Conservation (phyloP, 805 yeast genomes). For the Teunomyces atbi region DNA sequence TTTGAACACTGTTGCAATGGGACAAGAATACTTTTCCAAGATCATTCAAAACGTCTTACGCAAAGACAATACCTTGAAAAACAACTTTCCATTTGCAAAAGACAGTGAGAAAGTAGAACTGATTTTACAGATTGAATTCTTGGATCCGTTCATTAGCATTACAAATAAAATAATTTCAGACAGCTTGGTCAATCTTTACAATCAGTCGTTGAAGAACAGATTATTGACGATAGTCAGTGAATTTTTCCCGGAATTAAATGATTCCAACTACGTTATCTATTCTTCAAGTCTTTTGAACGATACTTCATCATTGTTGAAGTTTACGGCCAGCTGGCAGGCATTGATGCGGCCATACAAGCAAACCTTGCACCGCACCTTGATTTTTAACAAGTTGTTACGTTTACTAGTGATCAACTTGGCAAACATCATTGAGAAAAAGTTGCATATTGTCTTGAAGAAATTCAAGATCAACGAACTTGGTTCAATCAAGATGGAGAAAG, state of each 20-base stretch:
- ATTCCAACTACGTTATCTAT: conserved; percentile 29
- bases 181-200: conserved; percentile 44
- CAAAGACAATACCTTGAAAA: conserved; percentile 20
- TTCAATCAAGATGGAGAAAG: conserved; percentile 78
- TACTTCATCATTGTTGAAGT: conserved; percentile 39
- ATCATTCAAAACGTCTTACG: conserved; percentile 44
- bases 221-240: conserved; percentile 44
- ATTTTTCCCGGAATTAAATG: conserved; percentile 35
- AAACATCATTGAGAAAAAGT: conserved; percentile 57
- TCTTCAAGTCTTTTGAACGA: conserved; percentile 30
- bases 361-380: conserved; percentile 48
- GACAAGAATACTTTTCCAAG: conserved; percentile 55
- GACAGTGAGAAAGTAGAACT: conserved; percentile 32
- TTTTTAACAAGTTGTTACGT: conserved; percentile 49
- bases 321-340: conserved; percentile 62
- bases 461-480: conserved; percentile 73
- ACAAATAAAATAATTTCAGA: conserved; percentile 27
- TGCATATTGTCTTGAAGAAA: conserved; percentile 63
- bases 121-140: conserved; percentile 30
- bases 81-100: conserved; percentile 35
- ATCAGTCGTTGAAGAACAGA: conserved; percentile 46
- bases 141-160: conserved; percentile 24
- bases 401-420: conserved; percentile 56
- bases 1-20: conserved; percentile 69
- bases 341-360: conserved; percentile 65